Conservation (phyloP, 2,329 filamentous ascomycete genomes). For the Penicillium sp. region DNA sequence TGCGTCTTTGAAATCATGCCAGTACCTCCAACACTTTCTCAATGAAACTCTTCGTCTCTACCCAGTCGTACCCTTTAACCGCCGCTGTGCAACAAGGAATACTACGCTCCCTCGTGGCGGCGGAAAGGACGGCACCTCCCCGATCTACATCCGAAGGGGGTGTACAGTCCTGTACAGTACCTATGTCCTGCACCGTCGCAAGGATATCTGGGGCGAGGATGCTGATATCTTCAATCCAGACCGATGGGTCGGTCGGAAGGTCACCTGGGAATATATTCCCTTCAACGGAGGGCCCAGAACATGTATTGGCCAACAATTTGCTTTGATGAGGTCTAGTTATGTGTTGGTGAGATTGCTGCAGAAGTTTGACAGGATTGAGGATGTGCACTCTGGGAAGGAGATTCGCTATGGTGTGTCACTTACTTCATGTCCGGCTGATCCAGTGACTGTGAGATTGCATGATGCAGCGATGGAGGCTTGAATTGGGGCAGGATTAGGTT, state of each 20-base stretch:
- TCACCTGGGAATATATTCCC: neutral
- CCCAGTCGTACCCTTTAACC: conserved; percentile 30
- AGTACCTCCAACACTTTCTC: conserved; percentile 3
- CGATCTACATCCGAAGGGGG: conserved; percentile 15
- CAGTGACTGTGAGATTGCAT: conserved; percentile 1
- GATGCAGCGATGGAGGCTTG: neutral
- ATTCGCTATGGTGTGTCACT: neutral
- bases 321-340: conserved; percentile 27
- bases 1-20: neutral
- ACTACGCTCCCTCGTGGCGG: conserved; percentile 9
- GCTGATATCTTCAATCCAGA: conserved; percentile 52
- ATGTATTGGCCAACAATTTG: conserved; percentile 33
- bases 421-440: neutral
- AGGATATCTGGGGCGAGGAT: conserved; percentile 53
- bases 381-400: neutral
- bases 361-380: conserved; percentile 21
- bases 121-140: conserved; percentile 5
- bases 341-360: conserved; percentile 28
- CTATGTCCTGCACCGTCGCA: conserved; percentile 51
- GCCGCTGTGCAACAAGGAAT: conserved; percentile 16
- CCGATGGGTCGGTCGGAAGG: conserved; percentile 46
- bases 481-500: too few species aligned
- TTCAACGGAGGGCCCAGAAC: conserved; percentile 1
- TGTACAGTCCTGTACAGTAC: conserved; percentile 18
- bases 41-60: conserved; percentile 20